A percentile compares a stretch with the other conserved stretches of the same genome.
Evolutionary conservation across 2,329 filamentous ascomycete genomes (phyloP).

Genomic region (Samsoniella hepiali): DNA sequence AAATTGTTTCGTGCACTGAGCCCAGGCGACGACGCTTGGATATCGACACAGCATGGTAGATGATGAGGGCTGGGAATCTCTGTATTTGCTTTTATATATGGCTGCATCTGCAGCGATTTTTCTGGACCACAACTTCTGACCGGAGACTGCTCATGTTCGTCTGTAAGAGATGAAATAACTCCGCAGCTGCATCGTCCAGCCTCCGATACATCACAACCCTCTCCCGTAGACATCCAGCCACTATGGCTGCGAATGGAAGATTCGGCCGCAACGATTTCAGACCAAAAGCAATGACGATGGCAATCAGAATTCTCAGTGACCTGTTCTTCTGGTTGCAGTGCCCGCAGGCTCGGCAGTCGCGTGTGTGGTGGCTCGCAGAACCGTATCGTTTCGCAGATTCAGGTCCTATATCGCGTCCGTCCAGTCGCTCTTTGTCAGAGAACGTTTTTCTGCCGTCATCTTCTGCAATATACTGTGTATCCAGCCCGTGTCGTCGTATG

Average conservation of each 20-base stretch:
- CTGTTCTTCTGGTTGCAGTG: too few relatives aligned
- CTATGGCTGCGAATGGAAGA: too few relatives aligned
- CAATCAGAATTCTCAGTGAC: too few relatives aligned
- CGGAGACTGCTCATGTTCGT: background rate
- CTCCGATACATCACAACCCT: too few relatives aligned
- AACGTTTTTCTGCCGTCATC: background rate
- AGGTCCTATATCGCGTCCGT: background rate
- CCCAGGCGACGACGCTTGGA: background rate
- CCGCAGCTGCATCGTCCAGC: too few relatives aligned
- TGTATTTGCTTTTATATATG: background rate
- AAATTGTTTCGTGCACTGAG: background rate
- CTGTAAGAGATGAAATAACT: background rate
- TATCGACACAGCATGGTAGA: background rate
- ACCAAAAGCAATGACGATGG: too few relatives aligned
- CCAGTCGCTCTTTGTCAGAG: too few relatives aligned
- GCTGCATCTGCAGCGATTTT: background rate
- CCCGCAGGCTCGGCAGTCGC: too few relatives aligned
- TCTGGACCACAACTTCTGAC: background rate
- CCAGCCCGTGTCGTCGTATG: background rate
- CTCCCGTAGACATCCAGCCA: too few relatives aligned
- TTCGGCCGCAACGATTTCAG: too few relatives aligned
- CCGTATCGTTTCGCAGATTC: background rate
- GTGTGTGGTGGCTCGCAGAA: too few relatives aligned
- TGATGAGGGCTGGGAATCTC: background rate
- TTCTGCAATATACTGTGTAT: background rate